Conservation (phyloP, 1,284 basidiomycete species). For the Agroathelia rolfsii region DNA sequence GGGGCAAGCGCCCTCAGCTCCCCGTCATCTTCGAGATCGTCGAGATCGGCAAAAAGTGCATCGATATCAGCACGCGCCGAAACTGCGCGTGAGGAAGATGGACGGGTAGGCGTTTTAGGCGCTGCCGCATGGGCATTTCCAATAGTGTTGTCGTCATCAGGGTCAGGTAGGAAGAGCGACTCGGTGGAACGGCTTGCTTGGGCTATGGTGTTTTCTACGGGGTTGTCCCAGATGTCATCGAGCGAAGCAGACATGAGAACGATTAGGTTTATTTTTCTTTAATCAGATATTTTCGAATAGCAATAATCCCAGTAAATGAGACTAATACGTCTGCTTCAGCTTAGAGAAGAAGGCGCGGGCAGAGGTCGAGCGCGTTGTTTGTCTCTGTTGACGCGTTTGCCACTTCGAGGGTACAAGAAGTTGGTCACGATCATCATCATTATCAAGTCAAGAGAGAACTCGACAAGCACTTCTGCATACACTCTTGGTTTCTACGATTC, state of each 20-base stretch:
- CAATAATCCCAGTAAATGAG: no score
- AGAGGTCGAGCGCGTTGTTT: no score
- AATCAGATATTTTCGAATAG: no score
- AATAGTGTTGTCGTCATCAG: conserved; percentile 32
- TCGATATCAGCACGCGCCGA: conserved; percentile 38
- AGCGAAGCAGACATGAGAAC: no score
- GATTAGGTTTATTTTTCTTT: no score
- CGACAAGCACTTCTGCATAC: conserved; percentile 1
- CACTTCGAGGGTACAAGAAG: no score
- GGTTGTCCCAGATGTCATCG: conserved; percentile 38
- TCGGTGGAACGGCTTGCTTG: conserved; percentile 25
- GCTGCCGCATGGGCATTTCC: conserved; percentile 18
- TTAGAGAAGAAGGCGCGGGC: no score
- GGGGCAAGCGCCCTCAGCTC: conserved; percentile 32
- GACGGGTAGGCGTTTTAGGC: conserved; percentile 12
- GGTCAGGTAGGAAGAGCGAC: conserved; percentile 43
- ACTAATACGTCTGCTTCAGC: no score
- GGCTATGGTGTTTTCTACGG: conserved; percentile 22
- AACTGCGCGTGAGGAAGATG: no score
- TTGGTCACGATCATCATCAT: no score
- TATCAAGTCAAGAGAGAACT: conserved; percentile 6
- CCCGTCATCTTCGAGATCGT: conserved; percentile 32
- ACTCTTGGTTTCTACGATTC: no score
- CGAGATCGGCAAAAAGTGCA: conserved; percentile 52
- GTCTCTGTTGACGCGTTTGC: no score